Evolutionary conservation across 2,329 filamentous ascomycete genomes (phyloP).

Genomic region (Aspergillus sp.): DNA sequence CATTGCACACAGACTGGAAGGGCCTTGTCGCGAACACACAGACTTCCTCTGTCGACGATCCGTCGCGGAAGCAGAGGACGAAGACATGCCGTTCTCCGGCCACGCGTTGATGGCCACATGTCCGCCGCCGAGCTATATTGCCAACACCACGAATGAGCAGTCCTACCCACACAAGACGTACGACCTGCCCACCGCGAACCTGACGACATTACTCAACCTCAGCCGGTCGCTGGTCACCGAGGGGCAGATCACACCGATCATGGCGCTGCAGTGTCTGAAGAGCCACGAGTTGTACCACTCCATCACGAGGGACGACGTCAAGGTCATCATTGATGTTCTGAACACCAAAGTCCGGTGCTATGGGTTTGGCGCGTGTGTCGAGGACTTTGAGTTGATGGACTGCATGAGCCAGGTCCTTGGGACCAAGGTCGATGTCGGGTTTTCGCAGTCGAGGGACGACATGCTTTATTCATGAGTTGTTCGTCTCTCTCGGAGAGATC

Average conservation of each 20-base stretch:
- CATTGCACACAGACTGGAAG: conserved; percentile 46
- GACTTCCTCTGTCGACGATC: conserved; percentile 85
- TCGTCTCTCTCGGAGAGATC: neutral
- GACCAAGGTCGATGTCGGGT: conserved; percentile 21
- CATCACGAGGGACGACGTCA: conserved; percentile 60
- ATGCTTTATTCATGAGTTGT: conserved; percentile 22
- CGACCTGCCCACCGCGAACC: conserved; percentile 64
- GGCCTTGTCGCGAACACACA: conserved; percentile 39
- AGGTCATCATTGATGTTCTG: conserved; percentile 62
- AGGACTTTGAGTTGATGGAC: conserved; percentile 59
- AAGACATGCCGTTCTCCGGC: conserved; percentile 58
- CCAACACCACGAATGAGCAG: conserved; percentile 43
- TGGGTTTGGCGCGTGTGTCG: conserved; percentile 64
- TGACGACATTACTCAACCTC: conserved; percentile 73
- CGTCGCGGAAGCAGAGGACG: conserved; percentile 47
- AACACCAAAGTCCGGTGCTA: conserved; percentile 80
- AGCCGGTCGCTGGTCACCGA: conserved; percentile 75
- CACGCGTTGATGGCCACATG: conserved; percentile 92
- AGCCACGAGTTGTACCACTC: conserved; percentile 59
- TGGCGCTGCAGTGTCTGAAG: conserved; percentile 81
- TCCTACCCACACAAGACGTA: conserved; percentile 64
- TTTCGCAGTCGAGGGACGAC: conserved; percentile 20
- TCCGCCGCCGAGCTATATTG: conserved; percentile 60
- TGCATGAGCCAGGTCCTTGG: conserved; percentile 62
- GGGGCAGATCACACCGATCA: conserved; percentile 79